Base-by-base conservation (phyloP, 305 asterid genomes). In the Fraxinus paxiana region DNA sequence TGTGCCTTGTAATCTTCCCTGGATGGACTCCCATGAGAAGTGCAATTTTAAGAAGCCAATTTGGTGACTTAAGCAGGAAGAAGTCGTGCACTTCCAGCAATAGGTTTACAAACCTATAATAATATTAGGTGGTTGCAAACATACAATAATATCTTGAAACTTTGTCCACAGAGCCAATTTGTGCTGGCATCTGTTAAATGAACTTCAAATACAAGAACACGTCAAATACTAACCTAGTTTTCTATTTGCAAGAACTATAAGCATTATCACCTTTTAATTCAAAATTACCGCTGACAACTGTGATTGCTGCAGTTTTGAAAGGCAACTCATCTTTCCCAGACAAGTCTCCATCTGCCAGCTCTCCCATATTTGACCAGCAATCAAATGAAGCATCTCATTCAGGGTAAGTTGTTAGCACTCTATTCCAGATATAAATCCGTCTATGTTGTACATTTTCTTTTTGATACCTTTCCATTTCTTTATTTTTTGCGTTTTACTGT, bases 251-350 rank as follows among this genome's bases (percentile, higher is more conserved):
- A 17, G 67, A 80, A 54, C 70, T 70, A 73, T 77, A 83, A 24
- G 63, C 30, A 61, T 46, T 54, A 31, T 48, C 28, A 51, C 63
- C 38, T 73, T 78, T 51, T 48, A 51, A 75, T 35, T 34, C 38
- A 26, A 65, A 67, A 28, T 59, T 79, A 12, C 73, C 37, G 70
- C 61, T 54, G 48, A 67, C 73, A 34, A 61, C 77, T 80, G 41
- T 83, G 83, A 48, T 78, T 59, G 20, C 69, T 92, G 90, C 97
- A 96, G 97, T 96, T 82, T 86, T 94, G 85, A 96, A 94, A 90
- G 96, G 99, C 84, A 89, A 81, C 87, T 87, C 99, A 81, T 94
- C 93, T 79, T 84, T 92, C 75, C 97, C 97, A 1, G 99, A 96
- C 74, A 96, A 96, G 87, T 80, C 88, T 48, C 91, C 94, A 22